Evolutionary conservation across 306 rosid genomes (phyloP).

Genomic region (Neltuma alba): DNA sequence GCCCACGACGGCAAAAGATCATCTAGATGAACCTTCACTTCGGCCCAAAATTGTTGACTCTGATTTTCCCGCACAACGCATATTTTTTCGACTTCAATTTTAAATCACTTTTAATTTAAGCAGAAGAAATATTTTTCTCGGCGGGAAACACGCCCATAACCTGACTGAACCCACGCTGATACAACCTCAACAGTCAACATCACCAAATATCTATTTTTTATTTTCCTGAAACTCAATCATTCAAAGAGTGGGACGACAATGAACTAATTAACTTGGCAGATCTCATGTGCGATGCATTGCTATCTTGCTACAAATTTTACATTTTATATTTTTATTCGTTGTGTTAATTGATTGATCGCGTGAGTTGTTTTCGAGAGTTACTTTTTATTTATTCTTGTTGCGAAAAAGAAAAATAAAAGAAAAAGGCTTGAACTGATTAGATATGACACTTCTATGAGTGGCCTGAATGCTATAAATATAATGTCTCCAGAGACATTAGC

Average conservation of each 20-base stretch:
- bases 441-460: too few relatives aligned
- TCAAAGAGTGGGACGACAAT: not conserved
- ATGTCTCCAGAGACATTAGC: too few relatives aligned
- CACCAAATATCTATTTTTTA: not conserved
- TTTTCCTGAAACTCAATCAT: not conserved
- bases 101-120: not conserved
- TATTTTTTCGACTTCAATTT: too few relatives aligned
- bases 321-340: too few relatives aligned
- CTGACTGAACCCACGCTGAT: not conserved
- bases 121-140: too few relatives aligned
- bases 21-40: not conserved
- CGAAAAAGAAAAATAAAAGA: too few relatives aligned
- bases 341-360: not conserved
- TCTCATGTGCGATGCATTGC: not conserved
- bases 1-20: not conserved
- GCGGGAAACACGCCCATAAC: too few relatives aligned
- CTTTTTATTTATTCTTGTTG: too few relatives aligned
- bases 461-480: too few relatives aligned
- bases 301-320: too few relatives aligned
- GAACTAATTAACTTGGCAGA: not conserved
- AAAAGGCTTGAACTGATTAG: too few relatives aligned
- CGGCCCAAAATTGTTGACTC: not conserved
- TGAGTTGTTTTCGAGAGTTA: not conserved
- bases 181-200: not conserved
- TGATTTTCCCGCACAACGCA: not conserved